Evolutionary conservation across 805 yeast genomes (phyloP), one percentile per base, ranked within the genome.

Genomic region (Wickerhamomyces subpelliculosus): DNA sequence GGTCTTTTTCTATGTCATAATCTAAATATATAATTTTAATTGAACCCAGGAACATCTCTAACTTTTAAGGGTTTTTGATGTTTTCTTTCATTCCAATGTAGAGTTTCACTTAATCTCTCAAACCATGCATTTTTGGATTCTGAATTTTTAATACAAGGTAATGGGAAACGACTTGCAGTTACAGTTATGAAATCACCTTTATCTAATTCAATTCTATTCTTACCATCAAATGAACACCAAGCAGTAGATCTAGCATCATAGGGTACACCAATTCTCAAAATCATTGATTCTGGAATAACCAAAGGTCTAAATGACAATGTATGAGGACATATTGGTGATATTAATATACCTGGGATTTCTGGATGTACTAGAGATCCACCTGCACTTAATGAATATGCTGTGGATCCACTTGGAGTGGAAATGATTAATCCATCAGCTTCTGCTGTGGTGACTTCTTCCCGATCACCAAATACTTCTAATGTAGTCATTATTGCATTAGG

Each of bases 371-470:
- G 64, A 23, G 76, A 64, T 1, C 80, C 80, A 13, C 80, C 79
- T 8, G 75, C 66, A 34, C 73, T 64, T 31, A 73, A 56, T 1
- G 76, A 70, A 47, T 73, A 73, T 2, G 80, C 80, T 0, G 80
- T 73, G 4, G 81, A 75, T 0, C 86, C 86, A 16, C 82, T 77
- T 8, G 86, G 85, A 0, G 85, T 75, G 3, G 82, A 68, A 32
- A 77, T 70, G 11, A 77, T 75, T 11, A 77, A 57, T 2, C 86
- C 86, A 55, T 79, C 86, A 1, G 83, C 84, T 14, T 77, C 78
- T 18, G 80, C 75, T 4, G 80, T 71, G 13, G 85, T 79, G 34
- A 79, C 53, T 22, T 61, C 60, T 33, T 67, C 72, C 45, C 60
- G 61, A 45, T 71, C 75, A 25, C 70, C 69, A 53, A 64, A 72